Evolutionary conservation across 176 grass and related monocot genomes (phyloP).

Genomic region (Calamus simplicifolius): DNA sequence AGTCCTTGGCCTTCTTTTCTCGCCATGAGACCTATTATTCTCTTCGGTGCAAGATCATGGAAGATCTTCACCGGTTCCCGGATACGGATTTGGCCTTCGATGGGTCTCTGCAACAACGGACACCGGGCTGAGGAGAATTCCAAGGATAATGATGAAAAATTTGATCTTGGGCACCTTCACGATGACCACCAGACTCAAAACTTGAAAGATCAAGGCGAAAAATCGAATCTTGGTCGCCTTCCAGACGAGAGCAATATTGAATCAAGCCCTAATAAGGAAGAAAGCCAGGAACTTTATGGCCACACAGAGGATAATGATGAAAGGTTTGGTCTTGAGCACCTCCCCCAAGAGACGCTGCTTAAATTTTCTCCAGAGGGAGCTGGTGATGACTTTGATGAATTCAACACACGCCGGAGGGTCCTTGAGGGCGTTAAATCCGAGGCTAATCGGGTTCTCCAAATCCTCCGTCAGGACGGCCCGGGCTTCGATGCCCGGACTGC

Average conservation of each 20-base stretch:
- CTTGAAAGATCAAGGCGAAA: not conserved
- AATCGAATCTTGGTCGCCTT: slow-evolving; percentile 1
- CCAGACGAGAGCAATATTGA: too few species aligned
- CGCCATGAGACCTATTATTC: slow-evolving; percentile 25
- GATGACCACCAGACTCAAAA: too few species aligned
- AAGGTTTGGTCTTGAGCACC: slow-evolving; percentile 15
- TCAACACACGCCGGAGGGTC: slow-evolving; percentile 15
- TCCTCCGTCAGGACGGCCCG: slow-evolving; percentile 75
- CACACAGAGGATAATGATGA: slow-evolving; percentile 10
- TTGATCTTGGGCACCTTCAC: not conserved
- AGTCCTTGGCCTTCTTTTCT: slow-evolving; percentile 1
- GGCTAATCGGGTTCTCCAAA: slow-evolving; percentile 46
- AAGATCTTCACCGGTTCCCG: slow-evolving; percentile 15
- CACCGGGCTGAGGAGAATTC: not conserved
- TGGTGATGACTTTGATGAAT: not conserved
- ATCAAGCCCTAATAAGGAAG: too few species aligned
- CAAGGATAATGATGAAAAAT: slow-evolving; percentile 11
- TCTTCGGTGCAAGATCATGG: slow-evolving; percentile 14
- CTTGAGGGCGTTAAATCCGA: slow-evolving; percentile 24
- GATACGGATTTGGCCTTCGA: slow-evolving; percentile 25
- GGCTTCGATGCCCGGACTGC: slow-evolving; percentile 51
- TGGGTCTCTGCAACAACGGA: slow-evolving; percentile 25
- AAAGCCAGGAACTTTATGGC: too few species aligned
- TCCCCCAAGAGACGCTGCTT: slow-evolving; percentile 48
- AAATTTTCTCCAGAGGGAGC: slow-evolving; percentile 28